phyloP scores from a whole-genome alignment of 768 basidiomycete genomes.

The Cystobasidium onofrii region DNA sequence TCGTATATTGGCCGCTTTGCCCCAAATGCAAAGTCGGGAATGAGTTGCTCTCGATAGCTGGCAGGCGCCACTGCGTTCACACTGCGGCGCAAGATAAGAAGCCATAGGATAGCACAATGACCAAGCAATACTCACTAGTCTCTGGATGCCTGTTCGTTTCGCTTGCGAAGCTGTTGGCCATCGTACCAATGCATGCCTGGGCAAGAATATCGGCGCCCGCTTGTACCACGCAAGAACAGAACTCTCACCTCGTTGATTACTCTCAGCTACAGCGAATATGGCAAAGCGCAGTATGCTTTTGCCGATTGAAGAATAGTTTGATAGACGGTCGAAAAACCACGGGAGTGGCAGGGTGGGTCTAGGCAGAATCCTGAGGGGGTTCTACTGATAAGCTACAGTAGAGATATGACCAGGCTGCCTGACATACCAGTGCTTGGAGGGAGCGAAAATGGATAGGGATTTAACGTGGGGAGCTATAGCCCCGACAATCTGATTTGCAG shows the following conservation, averaged over 20 bases:
- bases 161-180: not conserved
- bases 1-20: not conserved
- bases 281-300: not conserved
- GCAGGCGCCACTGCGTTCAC: not conserved
- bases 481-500: not conserved
- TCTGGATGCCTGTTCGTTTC: not conserved
- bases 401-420: too few relatives aligned
- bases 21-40: conserved; percentile 7
- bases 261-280: not conserved
- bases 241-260: not conserved
- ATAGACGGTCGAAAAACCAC: not conserved
- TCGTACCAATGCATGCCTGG: not conserved
- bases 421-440: conserved; percentile 4
- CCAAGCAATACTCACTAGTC: not conserved
- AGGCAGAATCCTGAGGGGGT: not conserved
- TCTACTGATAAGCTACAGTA: too few relatives aligned
- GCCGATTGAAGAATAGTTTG: not conserved
- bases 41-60: not conserved
- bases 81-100: not conserved
- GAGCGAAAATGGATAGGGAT: not conserved
- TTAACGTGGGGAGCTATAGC: conserved; percentile 15
- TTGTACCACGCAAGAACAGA: too few relatives aligned
- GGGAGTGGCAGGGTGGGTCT: conserved; percentile 9
- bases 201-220: not conserved
- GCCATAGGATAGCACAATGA: not conserved